phyloP scores from a whole-genome alignment of 2,329 filamentous ascomycete genomes.

The Cladosporium austrohemisphaericum region DNA sequence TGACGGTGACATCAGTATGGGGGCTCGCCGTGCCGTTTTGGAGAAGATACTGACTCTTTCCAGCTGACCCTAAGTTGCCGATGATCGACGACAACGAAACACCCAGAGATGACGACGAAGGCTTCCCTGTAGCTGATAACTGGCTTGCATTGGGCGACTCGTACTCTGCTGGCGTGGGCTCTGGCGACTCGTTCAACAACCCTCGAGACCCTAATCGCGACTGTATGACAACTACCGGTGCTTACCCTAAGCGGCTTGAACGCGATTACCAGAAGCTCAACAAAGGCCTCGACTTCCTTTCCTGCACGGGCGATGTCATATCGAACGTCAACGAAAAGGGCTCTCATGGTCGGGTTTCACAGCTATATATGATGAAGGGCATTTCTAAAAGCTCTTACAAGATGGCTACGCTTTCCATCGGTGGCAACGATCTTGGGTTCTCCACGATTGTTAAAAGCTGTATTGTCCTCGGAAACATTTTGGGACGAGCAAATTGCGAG shows the following conservation, averaged over 20 bases:
- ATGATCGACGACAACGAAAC: not conserved
- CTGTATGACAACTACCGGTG: not conserved
- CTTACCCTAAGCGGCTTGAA: not conserved
- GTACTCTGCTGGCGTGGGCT: not conserved
- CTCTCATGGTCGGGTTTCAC: not conserved
- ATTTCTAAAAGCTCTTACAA: not conserved
- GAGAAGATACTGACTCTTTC: not conserved
- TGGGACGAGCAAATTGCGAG: not conserved
- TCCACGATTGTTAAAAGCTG: not conserved
- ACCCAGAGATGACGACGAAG: not conserved
- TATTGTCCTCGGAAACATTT: not conserved
- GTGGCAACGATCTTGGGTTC: not conserved
- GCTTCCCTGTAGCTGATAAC: not conserved
- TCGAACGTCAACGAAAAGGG: not conserved
- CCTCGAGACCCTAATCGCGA: not conserved
- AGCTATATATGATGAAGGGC: not conserved
- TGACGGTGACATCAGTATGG: not conserved
- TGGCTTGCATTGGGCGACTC: not conserved
- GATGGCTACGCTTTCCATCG: not conserved
- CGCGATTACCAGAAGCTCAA: not conserved
- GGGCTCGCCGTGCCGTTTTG: not conserved
- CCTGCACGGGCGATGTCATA: not conserved
- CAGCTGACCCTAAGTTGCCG: not conserved
- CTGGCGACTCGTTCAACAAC: not conserved
- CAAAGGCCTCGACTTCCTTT: not conserved